Conservation (phyloP, 2,329 filamentous ascomycete genomes). For the Neurospora sp. region DNA sequence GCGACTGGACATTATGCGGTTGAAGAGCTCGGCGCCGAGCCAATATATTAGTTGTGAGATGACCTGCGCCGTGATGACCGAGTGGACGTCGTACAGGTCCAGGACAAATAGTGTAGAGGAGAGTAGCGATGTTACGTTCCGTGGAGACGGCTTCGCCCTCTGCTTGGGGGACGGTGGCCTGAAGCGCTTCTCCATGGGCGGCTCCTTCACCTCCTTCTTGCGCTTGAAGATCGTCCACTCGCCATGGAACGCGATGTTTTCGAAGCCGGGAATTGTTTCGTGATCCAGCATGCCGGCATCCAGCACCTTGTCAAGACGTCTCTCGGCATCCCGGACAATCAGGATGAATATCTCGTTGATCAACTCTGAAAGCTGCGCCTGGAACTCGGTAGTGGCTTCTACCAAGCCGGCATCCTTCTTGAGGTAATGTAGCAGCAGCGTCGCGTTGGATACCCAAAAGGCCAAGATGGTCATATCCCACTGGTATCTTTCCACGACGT, state of each 20-base stretch:
- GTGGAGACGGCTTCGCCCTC: slow-evolving; percentile 80
- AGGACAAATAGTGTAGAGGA: slow-evolving; percentile 95
- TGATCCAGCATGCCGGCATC: slow-evolving; percentile 93
- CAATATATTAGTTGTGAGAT: slow-evolving; percentile 90
- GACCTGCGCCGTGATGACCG: slow-evolving; percentile 87
- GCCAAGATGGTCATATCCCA: slow-evolving; percentile 99
- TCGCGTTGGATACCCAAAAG: slow-evolving; percentile 98
- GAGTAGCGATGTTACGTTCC: slow-evolving; percentile 89
- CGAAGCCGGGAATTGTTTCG: slow-evolving; percentile 94
- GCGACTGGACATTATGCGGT: slow-evolving; percentile 91
- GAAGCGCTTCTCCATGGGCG: slow-evolving; percentile 82
- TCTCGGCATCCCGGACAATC: slow-evolving; percentile 90
- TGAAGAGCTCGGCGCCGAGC: slow-evolving; percentile 93
- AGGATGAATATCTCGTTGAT: slow-evolving; percentile 98
- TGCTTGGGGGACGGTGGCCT: slow-evolving; percentile 89
- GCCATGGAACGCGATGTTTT: slow-evolving; percentile 93
- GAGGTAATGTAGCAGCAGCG: slow-evolving; percentile 86
- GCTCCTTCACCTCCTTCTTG: slow-evolving; percentile 81
- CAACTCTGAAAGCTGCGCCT: slow-evolving; percentile 84
- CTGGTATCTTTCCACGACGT: slow-evolving; percentile 87
- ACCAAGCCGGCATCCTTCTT: slow-evolving; percentile 85
- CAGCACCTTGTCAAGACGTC: slow-evolving; percentile 90
- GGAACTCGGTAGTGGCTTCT: slow-evolving; percentile 75
- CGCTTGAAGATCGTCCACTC: slow-evolving; percentile 97
- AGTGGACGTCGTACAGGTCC: slow-evolving; percentile 98